A percentile compares a stretch with the other conserved stretches of the same genome.
phyloP scores from a whole-genome alignment of 306 rosid species.

The Citrullus colocynthis region DNA sequence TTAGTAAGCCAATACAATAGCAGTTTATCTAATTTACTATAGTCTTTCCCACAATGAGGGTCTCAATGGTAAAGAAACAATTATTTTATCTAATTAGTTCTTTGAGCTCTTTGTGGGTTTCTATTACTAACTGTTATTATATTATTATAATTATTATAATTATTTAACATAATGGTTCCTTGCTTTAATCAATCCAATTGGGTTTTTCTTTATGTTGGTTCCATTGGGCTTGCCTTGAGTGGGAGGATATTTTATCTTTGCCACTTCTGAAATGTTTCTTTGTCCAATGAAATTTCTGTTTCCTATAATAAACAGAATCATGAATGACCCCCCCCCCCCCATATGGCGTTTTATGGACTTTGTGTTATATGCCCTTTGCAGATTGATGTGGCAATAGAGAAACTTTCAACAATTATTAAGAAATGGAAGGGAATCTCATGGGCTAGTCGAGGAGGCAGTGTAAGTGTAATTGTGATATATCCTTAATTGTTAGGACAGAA shows the following conservation, averaged over 20 bases:
- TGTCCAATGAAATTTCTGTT: not conserved
- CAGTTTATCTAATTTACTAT: not conserved
- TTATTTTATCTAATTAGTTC: not conserved
- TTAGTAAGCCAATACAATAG: not conserved
- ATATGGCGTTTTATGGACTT: not conserved
- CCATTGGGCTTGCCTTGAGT: not conserved
- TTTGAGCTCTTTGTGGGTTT: not conserved
- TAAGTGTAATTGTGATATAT: slow-evolving; percentile 23
- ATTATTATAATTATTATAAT: too few species aligned
- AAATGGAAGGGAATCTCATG: slow-evolving; percentile 65
- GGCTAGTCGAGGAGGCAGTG: slow-evolving; percentile 87
- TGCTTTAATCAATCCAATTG: not conserved
- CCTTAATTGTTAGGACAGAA: not conserved
- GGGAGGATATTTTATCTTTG: not conserved
- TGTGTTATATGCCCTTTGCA: slow-evolving; percentile 6
- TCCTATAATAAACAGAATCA: not conserved
- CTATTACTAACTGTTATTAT: not conserved
- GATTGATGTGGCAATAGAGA: slow-evolving; percentile 44
- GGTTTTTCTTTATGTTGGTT: not conserved
- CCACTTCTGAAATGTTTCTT: not conserved
- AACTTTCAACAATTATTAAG: slow-evolving; percentile 26
- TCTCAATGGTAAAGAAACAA: not conserved
- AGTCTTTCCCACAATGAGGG: not conserved
- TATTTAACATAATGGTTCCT: not conserved
- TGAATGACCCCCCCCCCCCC: not conserved